Evolutionary conservation across 106 monocot genomes (phyloP).

Genomic region (Posidonia australis): DNA sequence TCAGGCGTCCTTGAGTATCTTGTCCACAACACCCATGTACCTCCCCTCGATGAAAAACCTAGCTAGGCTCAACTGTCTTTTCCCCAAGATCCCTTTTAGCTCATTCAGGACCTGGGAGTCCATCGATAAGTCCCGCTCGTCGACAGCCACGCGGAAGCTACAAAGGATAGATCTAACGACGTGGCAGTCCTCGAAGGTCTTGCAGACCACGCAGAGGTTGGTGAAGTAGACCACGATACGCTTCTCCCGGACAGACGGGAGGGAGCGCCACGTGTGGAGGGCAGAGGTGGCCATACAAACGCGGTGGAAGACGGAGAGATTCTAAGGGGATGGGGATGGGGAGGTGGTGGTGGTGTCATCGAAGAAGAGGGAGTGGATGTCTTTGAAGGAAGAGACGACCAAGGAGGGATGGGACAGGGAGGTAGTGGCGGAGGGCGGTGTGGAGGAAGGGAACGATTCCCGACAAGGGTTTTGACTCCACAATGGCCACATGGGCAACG

Average conservation of each 20-base stretch:
- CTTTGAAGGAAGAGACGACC: not conserved
- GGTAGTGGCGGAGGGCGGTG: not conserved
- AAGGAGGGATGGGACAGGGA: not conserved
- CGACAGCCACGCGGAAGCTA: slow-evolving; percentile 9
- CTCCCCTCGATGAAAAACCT: slow-evolving; percentile 14
- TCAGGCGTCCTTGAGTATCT: too few relatives aligned
- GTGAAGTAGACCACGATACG: slow-evolving; percentile 15
- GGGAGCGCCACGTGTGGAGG: too few relatives aligned
- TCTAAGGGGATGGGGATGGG: too few relatives aligned
- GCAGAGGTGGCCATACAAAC: too few relatives aligned
- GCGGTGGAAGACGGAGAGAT: slow-evolving; percentile 13
- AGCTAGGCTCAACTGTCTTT: not conserved
- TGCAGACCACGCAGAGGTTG: too few relatives aligned
- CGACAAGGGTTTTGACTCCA: not conserved
- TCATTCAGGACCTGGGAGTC: slow-evolving; percentile 2
- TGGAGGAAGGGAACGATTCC: too few relatives aligned
- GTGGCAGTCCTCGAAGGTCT: slow-evolving; percentile 15
- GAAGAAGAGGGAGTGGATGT: too few relatives aligned
- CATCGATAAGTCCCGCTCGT: slow-evolving; percentile 16
- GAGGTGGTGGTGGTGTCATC: not conserved
- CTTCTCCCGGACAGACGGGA: slow-evolving; percentile 6
- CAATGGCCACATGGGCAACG: not conserved
- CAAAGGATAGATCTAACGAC: slow-evolving; percentile 12
- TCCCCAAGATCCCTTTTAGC: too few relatives aligned
- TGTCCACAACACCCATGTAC: slow-evolving; percentile 12